These are phyloP conservation scores for Pulveroboletus sp. DNA, from an alignment of 768 basidiomycete species.

Conservation along the genomic window DNA sequence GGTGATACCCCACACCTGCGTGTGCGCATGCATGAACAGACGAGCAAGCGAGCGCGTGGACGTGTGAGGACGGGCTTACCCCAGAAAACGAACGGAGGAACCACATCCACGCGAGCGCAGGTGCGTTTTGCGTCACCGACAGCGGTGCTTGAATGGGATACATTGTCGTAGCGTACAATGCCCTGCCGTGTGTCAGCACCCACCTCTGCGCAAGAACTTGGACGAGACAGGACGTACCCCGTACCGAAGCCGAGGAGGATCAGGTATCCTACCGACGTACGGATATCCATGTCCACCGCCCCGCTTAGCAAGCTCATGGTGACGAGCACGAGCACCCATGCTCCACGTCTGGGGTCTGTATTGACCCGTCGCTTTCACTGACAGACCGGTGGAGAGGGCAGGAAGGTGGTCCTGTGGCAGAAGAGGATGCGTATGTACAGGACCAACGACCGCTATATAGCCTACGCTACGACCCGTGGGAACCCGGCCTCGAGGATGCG, in stretches of 20 bases:
- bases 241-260: slow-evolving; percentile 13
- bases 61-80: slow-evolving; percentile 8
- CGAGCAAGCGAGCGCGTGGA: too few species aligned
- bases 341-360: slow-evolving; percentile 39
- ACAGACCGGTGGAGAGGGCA: too few species aligned
- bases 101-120: slow-evolving; percentile 37
- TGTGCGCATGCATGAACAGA: too few species aligned
- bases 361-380: slow-evolving; percentile 31
- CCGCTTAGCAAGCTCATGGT: slow-evolving; percentile 34
- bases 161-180: slow-evolving; percentile 17
- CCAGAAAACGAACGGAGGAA: slow-evolving; percentile 32
- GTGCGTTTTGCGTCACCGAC: slow-evolving; percentile 33
- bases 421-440: too few species aligned
- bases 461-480: too few species aligned
- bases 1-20: slow-evolving; percentile 50
- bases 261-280: slow-evolving; percentile 5
- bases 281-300: slow-evolving; percentile 11
- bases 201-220: too few species aligned
- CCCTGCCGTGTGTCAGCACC: slow-evolving; percentile 1
- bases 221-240: slow-evolving; percentile 8
- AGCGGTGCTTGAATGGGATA: slow-evolving; percentile 34
- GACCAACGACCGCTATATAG: too few species aligned
- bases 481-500: too few species aligned
- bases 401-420: too few species aligned
- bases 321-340: slow-evolving; percentile 35